These are phyloP conservation scores for Thermomucor indicae-seudaticae DNA, from an alignment of 371 early-diverging fungal genomes.

Conservation along the genomic window DNA sequence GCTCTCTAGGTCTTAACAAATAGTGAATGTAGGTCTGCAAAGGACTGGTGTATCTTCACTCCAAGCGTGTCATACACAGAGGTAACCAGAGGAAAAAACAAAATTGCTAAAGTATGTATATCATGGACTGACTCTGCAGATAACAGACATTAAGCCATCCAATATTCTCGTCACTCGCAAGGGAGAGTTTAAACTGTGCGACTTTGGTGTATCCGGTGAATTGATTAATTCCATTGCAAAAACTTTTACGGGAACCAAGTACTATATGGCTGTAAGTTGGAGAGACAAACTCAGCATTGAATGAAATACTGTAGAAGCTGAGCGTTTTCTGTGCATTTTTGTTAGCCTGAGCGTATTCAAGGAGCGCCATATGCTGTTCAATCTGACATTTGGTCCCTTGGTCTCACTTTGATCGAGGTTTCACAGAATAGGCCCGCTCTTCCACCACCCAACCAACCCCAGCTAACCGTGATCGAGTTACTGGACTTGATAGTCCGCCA, in stretches of 20 bases:
- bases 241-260: constrained; percentile 94
- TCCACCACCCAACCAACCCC: constrained; percentile 59
- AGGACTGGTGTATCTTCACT: constrained; percentile 76
- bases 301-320: background rate
- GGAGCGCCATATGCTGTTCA: constrained; percentile 85
- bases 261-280: constrained; percentile 89
- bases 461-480: constrained; percentile 82
- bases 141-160: constrained; percentile 82
- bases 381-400: constrained; percentile 94
- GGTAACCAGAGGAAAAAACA: too few species aligned
- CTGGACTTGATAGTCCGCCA: constrained; percentile 86
- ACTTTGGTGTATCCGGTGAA: constrained; percentile 95
- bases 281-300: background rate
- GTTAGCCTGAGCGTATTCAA: constrained; percentile 91
- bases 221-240: constrained; percentile 87
- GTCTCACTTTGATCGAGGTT: constrained; percentile 90
- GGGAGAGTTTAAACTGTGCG: constrained; percentile 93
- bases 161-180: constrained; percentile 83
- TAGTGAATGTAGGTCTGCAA: constrained; percentile 54
- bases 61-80: constrained; percentile 84
- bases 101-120: background rate
- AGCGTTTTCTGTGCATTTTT: background rate
- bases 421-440: constrained; percentile 88
- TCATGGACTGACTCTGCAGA: background rate
- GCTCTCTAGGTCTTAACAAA: too few species aligned